phyloP scores from a whole-genome alignment of 2,329 filamentous ascomycete genomes.

The Ambrosiella beaveri region DNA sequence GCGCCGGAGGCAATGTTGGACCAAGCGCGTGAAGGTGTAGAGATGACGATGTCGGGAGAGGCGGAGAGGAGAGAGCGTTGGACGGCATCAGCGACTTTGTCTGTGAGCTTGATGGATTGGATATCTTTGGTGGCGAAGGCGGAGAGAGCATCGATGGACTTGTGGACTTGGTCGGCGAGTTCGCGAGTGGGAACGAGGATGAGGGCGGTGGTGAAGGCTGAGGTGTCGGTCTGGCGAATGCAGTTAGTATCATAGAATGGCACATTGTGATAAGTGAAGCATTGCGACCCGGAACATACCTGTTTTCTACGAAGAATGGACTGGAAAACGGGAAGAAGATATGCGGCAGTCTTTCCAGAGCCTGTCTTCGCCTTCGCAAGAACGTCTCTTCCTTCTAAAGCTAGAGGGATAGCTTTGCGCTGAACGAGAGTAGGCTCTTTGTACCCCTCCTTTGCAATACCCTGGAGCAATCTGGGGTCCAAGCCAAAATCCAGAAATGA shows the following conservation, averaged over 20 bases:
- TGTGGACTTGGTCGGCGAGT: conserved; percentile 78
- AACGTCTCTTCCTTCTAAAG: conserved; percentile 74
- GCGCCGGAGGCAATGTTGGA: conserved; percentile 49
- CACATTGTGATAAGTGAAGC: not conserved
- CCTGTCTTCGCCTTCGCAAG: conserved; percentile 87
- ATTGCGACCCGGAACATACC: conserved; percentile 22
- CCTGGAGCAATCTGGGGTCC: conserved; percentile 72
- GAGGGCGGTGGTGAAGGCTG: conserved; percentile 50
- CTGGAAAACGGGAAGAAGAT: conserved; percentile 76
- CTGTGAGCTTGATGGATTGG: conserved; percentile 67
- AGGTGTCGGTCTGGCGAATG: conserved; percentile 24
- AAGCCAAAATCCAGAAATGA: conserved; percentile 65
- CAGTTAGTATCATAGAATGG: not conserved
- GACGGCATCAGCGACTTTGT: conserved; percentile 78
- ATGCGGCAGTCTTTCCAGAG: conserved; percentile 94
- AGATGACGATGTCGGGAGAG: conserved; percentile 73
- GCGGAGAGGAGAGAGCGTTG: conserved; percentile 74
- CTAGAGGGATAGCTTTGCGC: conserved; percentile 69
- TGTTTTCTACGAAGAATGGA: conserved; percentile 64
- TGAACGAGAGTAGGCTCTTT: conserved; percentile 79
- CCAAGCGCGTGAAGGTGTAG: conserved; percentile 73
- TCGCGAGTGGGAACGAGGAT: conserved; percentile 90
- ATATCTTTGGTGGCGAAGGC: conserved; percentile 75
- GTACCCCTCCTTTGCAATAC: conserved; percentile 69
- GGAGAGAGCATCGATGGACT: conserved; percentile 58